These are phyloP conservation scores for Fusarium falciforme DNA, from an alignment of 2,329 filamentous ascomycete genomes.

Conservation along the genomic window DNA sequence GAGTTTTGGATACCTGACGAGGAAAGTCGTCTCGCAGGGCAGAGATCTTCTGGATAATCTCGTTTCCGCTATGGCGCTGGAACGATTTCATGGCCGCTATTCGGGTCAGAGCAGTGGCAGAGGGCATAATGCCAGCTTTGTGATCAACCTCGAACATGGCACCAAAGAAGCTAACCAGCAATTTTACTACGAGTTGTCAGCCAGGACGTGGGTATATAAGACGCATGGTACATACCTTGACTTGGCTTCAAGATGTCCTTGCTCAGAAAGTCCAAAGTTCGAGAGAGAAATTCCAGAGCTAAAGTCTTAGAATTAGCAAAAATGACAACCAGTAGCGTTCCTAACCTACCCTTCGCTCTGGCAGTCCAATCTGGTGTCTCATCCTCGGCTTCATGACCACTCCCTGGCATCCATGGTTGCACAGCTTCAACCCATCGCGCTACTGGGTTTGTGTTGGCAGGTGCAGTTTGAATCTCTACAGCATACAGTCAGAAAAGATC, in stretches of 20 bases:
- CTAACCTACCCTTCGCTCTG: slow-evolving; percentile 61
- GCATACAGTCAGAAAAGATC: slow-evolving; percentile 18
- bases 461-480: slow-evolving; percentile 58
- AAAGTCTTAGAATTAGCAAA: slow-evolving; percentile 2
- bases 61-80: slow-evolving; percentile 58
- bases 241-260: slow-evolving; percentile 59
- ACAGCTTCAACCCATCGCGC: slow-evolving; percentile 68
- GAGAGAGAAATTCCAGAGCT: slow-evolving; percentile 69
- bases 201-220: background rate
- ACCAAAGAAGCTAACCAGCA: slow-evolving; percentile 66
- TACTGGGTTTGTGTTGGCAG: slow-evolving; percentile 58
- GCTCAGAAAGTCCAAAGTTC: slow-evolving; percentile 62
- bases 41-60: slow-evolving; percentile 62
- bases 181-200: slow-evolving; percentile 51
- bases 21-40: slow-evolving; percentile 68
- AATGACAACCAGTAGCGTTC: background rate
- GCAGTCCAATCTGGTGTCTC: slow-evolving; percentile 63
- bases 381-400: slow-evolving; percentile 53
- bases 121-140: slow-evolving; percentile 67
- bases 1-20: slow-evolving; percentile 62
- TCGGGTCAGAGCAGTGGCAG: slow-evolving; percentile 62
- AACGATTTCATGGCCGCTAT: slow-evolving; percentile 64
- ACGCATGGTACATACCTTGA: slow-evolving; percentile 54
- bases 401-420: slow-evolving; percentile 64
- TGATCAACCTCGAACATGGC: slow-evolving; percentile 70